Evolutionary conservation across 2,329 filamentous ascomycete species (phyloP).

Genomic region (Nemania sp.): DNA sequence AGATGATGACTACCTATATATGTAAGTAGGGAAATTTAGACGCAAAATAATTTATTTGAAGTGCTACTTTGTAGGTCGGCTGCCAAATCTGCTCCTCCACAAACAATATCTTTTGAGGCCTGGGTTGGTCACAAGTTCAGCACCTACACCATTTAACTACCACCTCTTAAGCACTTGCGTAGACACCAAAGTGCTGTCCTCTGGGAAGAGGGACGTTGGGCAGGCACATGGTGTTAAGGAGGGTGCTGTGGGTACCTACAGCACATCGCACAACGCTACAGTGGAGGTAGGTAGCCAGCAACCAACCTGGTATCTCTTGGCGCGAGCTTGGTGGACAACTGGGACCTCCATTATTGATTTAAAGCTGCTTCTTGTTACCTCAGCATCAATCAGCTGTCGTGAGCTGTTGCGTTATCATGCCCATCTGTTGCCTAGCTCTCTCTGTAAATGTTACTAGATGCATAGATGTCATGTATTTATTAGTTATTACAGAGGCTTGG

Average conservation of each 20-base stretch:
- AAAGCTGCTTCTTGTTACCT: too few relatives aligned
- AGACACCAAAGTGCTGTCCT: too few relatives aligned
- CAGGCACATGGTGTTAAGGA: too few relatives aligned
- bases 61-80: background rate
- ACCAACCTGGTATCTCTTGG: too few relatives aligned
- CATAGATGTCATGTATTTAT: too few relatives aligned
- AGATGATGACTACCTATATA: too few relatives aligned
- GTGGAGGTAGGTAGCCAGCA: too few relatives aligned
- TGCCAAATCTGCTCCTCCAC: background rate
- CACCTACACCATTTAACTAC: too few relatives aligned
- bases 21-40: background rate
- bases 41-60: conserved; percentile 3
- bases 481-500: too few relatives aligned
- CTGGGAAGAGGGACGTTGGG: background rate
- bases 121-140: conserved; percentile 13
- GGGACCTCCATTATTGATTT: background rate
- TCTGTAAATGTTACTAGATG: background rate
- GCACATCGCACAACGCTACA: too few relatives aligned
- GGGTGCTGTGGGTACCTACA: too few relatives aligned
- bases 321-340: too few relatives aligned
- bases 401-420: conserved; percentile 5
- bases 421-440: background rate
- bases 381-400: conserved; percentile 22
- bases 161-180: background rate
- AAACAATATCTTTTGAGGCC: conserved; percentile 1